Base-by-base conservation (phyloP, 345 rosid genomes). In the Moringa oleifera region DNA sequence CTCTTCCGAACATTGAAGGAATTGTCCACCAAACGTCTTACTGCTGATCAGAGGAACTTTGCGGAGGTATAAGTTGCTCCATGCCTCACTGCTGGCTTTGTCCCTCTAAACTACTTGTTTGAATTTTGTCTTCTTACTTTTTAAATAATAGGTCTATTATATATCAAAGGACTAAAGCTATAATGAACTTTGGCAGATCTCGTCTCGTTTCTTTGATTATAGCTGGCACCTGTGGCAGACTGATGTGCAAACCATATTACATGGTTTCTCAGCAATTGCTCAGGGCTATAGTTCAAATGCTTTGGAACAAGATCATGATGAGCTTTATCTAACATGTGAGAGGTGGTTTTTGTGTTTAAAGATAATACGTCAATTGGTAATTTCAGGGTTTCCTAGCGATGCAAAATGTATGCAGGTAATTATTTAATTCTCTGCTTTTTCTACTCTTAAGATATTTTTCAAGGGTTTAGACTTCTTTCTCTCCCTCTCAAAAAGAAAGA, bases 171-270 rank as follows among this genome's bases (percentile, higher is more conserved):
- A 36, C 19, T 45, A 15, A 66, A 72, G 24, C 66, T 71, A 74
- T 55, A 61, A 59, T 37, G 53, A 53, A 23, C 69, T 56, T 72
- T 75, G 62, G 89, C 93, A 94, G 99, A 86, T 94, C 80, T 80
- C 97, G 22, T 85, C 91, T 57, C 95, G 83, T 69, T 75, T 90
- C 65, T 88, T 94, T 68, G 85, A 85, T 68, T 86, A 80, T 71
- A 67, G 95, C 79, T 94, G 97, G 95, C 86, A 72, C 77, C 95
- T 94, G 58, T 94, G 99, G 99, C 90, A 90, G 75, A 88, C 82
- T 69, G 97, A 94, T 82, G 83, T 85, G 69, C 94, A 88, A 74
- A 81, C 85, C 31, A 94, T 94, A 71, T 76, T 88, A 62, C 82
- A 65, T 59, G 90, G 95, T 54, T 86, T 94, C 71, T 79, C 89